Evolutionary conservation across 768 basidiomycete species (phyloP).

Genomic region (Nidularia pulvinata): DNA sequence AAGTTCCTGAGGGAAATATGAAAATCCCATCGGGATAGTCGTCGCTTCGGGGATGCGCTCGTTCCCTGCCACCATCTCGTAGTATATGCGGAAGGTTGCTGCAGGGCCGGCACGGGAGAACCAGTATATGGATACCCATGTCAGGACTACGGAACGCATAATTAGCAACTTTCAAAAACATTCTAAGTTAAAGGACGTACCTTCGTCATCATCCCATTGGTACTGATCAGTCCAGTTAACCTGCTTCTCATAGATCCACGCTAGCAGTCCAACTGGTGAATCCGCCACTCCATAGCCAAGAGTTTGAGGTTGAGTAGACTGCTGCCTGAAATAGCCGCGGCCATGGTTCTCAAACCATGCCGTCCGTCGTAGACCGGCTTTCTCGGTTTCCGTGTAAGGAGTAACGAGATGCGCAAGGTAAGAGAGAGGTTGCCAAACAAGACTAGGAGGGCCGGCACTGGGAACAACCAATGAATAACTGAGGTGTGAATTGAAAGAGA

Average conservation of each 20-base stretch:
- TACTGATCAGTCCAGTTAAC: conserved; percentile 50
- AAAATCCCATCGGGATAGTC: conserved; percentile 44
- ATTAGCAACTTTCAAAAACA: too few relatives aligned
- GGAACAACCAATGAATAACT: not conserved
- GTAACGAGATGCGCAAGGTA: conserved; percentile 19
- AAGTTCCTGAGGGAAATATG: conserved; percentile 52
- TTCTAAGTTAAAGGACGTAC: conserved; percentile 12
- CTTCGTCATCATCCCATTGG: conserved; percentile 58
- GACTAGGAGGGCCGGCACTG: conserved; percentile 12
- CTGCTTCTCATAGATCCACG: conserved; percentile 56
- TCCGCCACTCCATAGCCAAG: conserved; percentile 57
- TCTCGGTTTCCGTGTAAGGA: conserved; percentile 26
- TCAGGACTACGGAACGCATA: conserved; percentile 34
- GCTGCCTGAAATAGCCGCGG: conserved; percentile 34
- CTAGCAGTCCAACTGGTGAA: conserved; percentile 54
- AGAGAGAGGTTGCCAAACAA: conserved; percentile 14
- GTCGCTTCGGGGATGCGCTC: conserved; percentile 3
- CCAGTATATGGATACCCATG: conserved; percentile 57
- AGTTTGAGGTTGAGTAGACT: conserved; percentile 49
- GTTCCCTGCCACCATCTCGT: conserved; percentile 32
- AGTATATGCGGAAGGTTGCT: conserved; percentile 59
- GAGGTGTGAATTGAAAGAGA: not conserved
- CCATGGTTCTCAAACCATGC: conserved; percentile 24
- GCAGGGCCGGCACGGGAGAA: conserved; percentile 60
- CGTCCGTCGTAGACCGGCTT: conserved; percentile 25